Conservation (phyloP, 163 green algal genomes). For the Scenedesmus sp. region DNA sequence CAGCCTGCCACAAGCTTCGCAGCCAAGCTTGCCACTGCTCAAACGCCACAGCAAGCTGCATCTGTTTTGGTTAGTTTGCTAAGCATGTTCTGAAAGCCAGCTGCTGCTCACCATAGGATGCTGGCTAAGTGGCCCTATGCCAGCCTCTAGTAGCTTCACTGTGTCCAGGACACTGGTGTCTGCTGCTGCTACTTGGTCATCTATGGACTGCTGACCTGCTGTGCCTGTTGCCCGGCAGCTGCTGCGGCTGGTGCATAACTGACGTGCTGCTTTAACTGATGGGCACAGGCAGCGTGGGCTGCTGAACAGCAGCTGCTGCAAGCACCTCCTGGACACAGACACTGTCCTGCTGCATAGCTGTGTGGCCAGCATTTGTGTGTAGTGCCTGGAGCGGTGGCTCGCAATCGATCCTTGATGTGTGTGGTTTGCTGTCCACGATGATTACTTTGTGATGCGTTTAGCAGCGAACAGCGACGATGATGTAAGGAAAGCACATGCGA, state of each 20-base stretch:
- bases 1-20: background rate
- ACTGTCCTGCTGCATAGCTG: background rate
- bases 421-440: too few species aligned
- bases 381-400: background rate
- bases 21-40: background rate
- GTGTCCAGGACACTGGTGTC: slow-evolving; percentile 22
- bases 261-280: slow-evolving; percentile 18
- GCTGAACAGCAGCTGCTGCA: slow-evolving; percentile 31
- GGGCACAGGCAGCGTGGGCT: background rate
- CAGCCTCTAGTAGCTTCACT: slow-evolving; percentile 30
- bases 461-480: background rate
- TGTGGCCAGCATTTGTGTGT: slow-evolving; percentile 14
- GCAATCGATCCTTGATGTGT: background rate
- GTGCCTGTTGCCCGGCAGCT: slow-evolving; percentile 59
- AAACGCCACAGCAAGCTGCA: background rate
- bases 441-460: background rate
- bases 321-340: background rate
- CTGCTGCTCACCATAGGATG: slow-evolving; percentile 39
- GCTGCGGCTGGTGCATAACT: slow-evolving; percentile 63
- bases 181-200: background rate
- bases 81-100: background rate
- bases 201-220: background rate
- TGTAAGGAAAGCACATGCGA: background rate
- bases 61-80: too few species aligned
- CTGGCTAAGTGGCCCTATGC: slow-evolving; percentile 30